Percentiles rank a stretch among this genome's conserved stretches.
These are phyloP conservation scores for Bruguiera sexangula DNA, from an alignment of 345 rosid genomes.

Conservation along the genomic window DNA sequence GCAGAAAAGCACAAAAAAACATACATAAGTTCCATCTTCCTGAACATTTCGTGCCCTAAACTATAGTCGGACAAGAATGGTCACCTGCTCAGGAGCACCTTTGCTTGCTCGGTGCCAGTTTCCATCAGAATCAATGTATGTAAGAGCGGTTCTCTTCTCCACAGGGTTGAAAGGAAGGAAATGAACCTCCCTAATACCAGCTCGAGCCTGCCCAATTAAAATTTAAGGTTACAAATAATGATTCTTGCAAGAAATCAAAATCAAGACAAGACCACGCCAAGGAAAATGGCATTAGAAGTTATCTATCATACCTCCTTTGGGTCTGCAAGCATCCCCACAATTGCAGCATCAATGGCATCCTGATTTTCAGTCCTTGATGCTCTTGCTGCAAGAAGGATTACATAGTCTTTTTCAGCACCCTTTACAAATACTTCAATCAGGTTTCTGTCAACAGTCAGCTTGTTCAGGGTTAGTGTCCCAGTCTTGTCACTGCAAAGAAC, in stretches of 20 bases:
- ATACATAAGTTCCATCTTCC: slow-evolving; percentile 3
- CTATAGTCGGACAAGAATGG: not conserved
- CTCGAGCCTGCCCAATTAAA: slow-evolving; percentile 56
- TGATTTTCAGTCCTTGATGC: slow-evolving; percentile 87
- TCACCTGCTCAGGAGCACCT: slow-evolving; percentile 94
- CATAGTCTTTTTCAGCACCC: slow-evolving; percentile 69
- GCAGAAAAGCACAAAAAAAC: slow-evolving; percentile 15
- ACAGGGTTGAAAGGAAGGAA: slow-evolving; percentile 90
- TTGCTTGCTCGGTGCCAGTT: slow-evolving; percentile 85
- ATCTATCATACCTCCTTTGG: slow-evolving; percentile 66
- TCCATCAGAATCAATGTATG: slow-evolving; percentile 70
- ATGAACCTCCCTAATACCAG: slow-evolving; percentile 71
- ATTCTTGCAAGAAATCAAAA: not conserved
- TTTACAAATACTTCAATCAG: slow-evolving; percentile 69
- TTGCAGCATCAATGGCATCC: slow-evolving; percentile 89
- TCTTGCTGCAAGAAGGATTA: slow-evolving; percentile 77
- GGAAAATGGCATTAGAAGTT: not conserved
- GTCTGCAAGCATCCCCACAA: slow-evolving; percentile 94
- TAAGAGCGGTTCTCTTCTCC: slow-evolving; percentile 88
- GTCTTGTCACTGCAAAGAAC: slow-evolving; percentile 93
- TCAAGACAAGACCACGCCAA: slow-evolving; percentile 4
- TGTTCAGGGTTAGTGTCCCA: slow-evolving; percentile 80
- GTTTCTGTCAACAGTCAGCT: slow-evolving; percentile 68
- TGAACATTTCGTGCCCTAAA: not conserved
- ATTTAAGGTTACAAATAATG: not conserved